Percentiles rank a stretch among this genome's conserved stretches.
Evolutionary conservation across 208 protist genomes (phyloP).

Genomic region (Trypanosoma theileri): DNA sequence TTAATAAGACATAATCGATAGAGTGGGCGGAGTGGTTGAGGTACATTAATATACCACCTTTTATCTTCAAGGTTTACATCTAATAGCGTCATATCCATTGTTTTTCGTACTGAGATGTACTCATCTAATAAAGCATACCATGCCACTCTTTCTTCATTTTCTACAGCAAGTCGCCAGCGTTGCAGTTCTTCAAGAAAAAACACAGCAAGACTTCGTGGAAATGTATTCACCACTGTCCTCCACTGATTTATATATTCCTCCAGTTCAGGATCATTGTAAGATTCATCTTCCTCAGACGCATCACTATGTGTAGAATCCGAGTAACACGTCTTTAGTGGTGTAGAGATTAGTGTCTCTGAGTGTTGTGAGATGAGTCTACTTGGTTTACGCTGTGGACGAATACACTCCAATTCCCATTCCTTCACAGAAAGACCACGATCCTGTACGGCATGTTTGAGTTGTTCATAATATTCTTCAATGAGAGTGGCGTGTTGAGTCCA

Average conservation of each 20-base stretch:
- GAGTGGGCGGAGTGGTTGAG: constrained; percentile 40
- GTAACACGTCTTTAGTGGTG: constrained; percentile 42
- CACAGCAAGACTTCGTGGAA: constrained; percentile 35
- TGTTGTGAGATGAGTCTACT: too few species aligned
- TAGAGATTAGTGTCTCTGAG: too few species aligned
- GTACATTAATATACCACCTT: constrained; percentile 55
- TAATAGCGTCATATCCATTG: constrained; percentile 11
- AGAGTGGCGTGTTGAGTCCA: constrained; percentile 41
- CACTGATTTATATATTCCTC: constrained; percentile 31
- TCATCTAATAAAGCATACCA: constrained; percentile 43
- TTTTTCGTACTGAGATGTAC: constrained; percentile 24
- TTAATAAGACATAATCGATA: constrained; percentile 34
- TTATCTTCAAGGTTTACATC: constrained; percentile 36
- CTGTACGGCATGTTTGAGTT: constrained; percentile 41
- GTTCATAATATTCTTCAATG: constrained; percentile 53
- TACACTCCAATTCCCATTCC: constrained; percentile 60
- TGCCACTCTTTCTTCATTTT: constrained; percentile 35
- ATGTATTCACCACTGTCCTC: constrained; percentile 31
- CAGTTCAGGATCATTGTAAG: not conserved
- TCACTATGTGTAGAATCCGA: constrained; percentile 20
- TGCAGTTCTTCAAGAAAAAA: constrained; percentile 73
- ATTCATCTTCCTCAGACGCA: not conserved
- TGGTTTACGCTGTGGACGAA: constrained; percentile 25
- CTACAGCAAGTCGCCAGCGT: constrained; percentile 45
- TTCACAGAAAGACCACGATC: constrained; percentile 60